These are phyloP conservation scores for Hypoxylon sp. DNA, from an alignment of 2,329 filamentous ascomycete species.

Conservation along the genomic window DNA sequence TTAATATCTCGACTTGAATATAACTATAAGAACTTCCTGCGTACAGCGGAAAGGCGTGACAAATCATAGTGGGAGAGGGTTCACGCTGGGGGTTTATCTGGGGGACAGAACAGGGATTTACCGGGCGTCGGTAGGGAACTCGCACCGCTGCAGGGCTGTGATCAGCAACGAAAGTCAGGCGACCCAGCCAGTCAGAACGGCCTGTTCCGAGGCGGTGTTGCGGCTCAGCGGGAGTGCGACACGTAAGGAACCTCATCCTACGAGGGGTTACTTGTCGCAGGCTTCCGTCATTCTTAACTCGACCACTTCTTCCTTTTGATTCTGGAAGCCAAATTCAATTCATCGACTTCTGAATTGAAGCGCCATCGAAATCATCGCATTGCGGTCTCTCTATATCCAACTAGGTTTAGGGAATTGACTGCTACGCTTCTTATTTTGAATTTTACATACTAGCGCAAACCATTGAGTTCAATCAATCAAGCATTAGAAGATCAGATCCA, in stretches of 20 bases:
- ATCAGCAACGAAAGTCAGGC: background rate
- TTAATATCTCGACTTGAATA: no score
- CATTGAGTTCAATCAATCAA: background rate
- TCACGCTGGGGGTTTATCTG: background rate
- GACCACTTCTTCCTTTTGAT: background rate
- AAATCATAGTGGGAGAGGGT: background rate
- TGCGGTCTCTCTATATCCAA: background rate
- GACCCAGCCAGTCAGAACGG: constrained; percentile 12
- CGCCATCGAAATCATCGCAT: background rate
- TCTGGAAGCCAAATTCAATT: background rate
- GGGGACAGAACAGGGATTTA: background rate
- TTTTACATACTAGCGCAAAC: background rate
- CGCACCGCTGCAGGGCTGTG: background rate
- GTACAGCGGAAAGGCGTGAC: background rate
- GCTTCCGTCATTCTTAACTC: background rate
- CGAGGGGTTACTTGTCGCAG: constrained; percentile 1
- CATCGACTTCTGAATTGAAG: background rate
- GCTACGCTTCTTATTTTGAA: background rate
- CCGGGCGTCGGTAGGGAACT: background rate
- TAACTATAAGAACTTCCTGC: no score
- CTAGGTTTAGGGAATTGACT: background rate
- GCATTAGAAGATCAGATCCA: background rate
- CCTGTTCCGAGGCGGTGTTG: constrained; percentile 14
- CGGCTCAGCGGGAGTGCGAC: constrained; percentile 22
- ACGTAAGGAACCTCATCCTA: constrained; percentile 13